Conservation (phyloP, 202 grass and related monocot genomes). For the Schoenoplectus tabernaemontani region DNA sequence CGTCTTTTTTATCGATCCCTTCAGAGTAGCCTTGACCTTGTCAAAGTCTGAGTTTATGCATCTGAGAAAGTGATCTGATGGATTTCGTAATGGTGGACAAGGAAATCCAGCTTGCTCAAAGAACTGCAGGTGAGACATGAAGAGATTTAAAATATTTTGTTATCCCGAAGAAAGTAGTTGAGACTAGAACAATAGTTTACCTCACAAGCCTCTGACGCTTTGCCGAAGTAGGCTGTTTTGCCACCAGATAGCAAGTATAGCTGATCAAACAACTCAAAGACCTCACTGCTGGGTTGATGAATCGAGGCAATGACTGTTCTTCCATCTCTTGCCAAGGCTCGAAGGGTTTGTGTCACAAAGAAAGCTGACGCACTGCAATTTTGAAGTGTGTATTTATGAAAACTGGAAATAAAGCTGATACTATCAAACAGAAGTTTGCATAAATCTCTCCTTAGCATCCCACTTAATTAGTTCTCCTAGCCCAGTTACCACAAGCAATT, state of each 20-base stretch:
- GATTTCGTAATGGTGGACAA: slow-evolving; percentile 74
- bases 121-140: slow-evolving; percentile 40
- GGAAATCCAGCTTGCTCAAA: slow-evolving; percentile 77
- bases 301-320: slow-evolving; percentile 86
- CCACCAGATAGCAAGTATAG: slow-evolving; percentile 83
- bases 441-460: neutral
- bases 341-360: slow-evolving; percentile 87
- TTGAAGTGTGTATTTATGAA: neutral
- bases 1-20: slow-evolving; percentile 73
- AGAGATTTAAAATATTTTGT: neutral
- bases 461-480: neutral
- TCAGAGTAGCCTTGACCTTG: slow-evolving; percentile 95
- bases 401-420: neutral
- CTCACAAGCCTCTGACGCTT: slow-evolving; percentile 68
- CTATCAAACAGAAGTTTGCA: neutral
- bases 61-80: slow-evolving; percentile 85
- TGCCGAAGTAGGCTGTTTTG: slow-evolving; percentile 81
- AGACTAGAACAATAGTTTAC: slow-evolving; percentile 22
- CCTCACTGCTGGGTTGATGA: slow-evolving; percentile 96
- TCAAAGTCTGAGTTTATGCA: slow-evolving; percentile 94
- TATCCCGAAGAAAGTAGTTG: neutral
- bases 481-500: neutral
- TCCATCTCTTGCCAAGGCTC: slow-evolving; percentile 73
- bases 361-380: slow-evolving; percentile 79
- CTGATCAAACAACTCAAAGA: slow-evolving; percentile 89